Percentiles rank a stretch among this genome's conserved stretches.
Evolutionary conservation across 768 basidiomycete genomes (phyloP).

Genomic region (Rhodosporidiobolus sp.): DNA sequence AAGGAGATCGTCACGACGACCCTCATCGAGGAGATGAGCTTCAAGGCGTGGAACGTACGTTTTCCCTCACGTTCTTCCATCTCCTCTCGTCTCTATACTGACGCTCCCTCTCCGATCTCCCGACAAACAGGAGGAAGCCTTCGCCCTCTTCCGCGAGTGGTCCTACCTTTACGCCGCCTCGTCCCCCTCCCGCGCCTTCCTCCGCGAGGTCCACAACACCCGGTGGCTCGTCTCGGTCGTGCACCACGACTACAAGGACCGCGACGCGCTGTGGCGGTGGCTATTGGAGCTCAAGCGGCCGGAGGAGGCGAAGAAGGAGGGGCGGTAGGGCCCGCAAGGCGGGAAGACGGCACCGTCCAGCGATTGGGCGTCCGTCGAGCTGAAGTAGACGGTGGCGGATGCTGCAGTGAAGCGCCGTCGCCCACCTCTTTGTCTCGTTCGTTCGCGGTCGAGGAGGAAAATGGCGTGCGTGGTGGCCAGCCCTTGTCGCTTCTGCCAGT

Average conservation of each 20-base stretch:
- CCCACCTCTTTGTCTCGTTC: no score
- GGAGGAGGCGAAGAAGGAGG: no score
- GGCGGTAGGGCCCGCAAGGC: neutral
- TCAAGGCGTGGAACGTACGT: constrained; percentile 90
- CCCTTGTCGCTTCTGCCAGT: no score
- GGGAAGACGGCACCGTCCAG: neutral
- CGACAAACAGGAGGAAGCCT: constrained; percentile 77
- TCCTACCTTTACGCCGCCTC: constrained; percentile 74
- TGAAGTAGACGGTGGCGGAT: no score
- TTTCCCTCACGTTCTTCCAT: neutral
- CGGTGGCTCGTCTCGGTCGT: constrained; percentile 89
- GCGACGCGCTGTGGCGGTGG: constrained; percentile 78
- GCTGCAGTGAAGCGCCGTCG: no score
- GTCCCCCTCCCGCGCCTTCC: constrained; percentile 67
- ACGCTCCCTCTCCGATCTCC: neutral
- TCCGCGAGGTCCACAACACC: constrained; percentile 66
- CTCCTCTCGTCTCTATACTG: neutral
- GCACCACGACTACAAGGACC: constrained; percentile 85
- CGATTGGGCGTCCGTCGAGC: no score
- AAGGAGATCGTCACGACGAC: constrained; percentile 95
- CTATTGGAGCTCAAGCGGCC: constrained; percentile 52
- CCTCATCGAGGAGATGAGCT: constrained; percentile 91
- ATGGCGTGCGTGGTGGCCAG: no score
- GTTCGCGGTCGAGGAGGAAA: no score
- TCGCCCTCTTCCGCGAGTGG: constrained; percentile 95